Percentiles rank a stretch among this genome's conserved stretches.
Evolutionary conservation across 2,329 filamentous ascomycete species (phyloP).

Genomic region (Dichotomopilus funicola): DNA sequence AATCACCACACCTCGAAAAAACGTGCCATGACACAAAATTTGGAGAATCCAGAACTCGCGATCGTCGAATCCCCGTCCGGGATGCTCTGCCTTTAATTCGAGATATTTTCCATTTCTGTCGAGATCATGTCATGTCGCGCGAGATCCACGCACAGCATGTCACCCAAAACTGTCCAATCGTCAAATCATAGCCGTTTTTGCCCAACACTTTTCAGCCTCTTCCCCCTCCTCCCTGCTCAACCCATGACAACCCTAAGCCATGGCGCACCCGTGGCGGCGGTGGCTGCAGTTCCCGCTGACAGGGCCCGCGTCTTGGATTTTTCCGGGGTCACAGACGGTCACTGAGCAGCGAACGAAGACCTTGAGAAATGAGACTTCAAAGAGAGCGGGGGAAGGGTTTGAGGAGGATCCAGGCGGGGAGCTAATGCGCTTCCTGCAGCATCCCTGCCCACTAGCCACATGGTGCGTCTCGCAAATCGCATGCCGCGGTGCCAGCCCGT

Average conservation of each 20-base stretch:
- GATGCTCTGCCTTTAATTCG: not conserved
- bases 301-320: not conserved
- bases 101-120: not conserved
- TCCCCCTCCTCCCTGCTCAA: not conserved
- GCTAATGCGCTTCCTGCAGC: slow-evolving; percentile 10
- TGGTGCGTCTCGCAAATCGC: slow-evolving; percentile 20
- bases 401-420: not conserved
- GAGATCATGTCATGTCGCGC: not conserved
- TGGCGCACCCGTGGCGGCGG: not conserved
- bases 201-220: not conserved
- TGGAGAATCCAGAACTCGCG: not conserved
- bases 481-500: slow-evolving; percentile 16
- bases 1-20: too few species aligned
- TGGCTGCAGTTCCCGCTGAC: not conserved
- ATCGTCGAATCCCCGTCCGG: not conserved
- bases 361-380: too few species aligned
- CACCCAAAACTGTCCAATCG: not conserved
- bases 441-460: slow-evolving; percentile 13
- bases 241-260: too few species aligned
- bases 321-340: slow-evolving; percentile 2
- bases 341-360: not conserved
- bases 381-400: too few species aligned
- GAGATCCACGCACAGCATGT: not conserved
- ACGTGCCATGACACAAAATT: not conserved
- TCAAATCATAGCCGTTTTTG: too few species aligned